Conservation (phyloP, 2,329 filamentous ascomycete genomes). For the Ilyonectria destructans region DNA sequence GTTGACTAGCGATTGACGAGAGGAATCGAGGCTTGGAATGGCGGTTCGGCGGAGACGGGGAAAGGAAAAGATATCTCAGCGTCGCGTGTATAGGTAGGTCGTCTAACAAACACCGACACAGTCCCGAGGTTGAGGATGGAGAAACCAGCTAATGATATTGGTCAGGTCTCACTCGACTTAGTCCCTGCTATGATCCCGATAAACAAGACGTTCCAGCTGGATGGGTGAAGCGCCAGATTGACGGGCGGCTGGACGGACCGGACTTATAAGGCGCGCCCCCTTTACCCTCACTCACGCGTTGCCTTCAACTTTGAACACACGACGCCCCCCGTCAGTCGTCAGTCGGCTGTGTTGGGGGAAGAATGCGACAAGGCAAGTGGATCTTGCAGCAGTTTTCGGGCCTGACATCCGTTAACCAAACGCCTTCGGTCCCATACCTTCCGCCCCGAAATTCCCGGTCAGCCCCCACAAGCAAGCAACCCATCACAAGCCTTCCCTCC, state of each 20-base stretch:
- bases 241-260: constrained; percentile 46
- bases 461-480: constrained; percentile 38
- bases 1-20: neutral
- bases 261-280: constrained; percentile 36
- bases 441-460: constrained; percentile 51
- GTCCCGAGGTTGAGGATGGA: neutral
- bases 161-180: constrained; percentile 11
- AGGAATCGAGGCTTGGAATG: neutral
- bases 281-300: constrained; percentile 24
- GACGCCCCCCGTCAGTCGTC: constrained; percentile 10
- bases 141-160: constrained; percentile 25
- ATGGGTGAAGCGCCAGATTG: constrained; percentile 32
- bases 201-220: constrained; percentile 23
- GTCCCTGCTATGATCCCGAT: constrained; percentile 40
- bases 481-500: constrained; percentile 20
- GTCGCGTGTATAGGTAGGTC: neutral
- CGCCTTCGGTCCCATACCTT: constrained; percentile 37
- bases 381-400: constrained; percentile 46
- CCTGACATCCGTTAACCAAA: constrained; percentile 48
- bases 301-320: constrained; percentile 7
- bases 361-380: constrained; percentile 39
- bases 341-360: constrained; percentile 24
- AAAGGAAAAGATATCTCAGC: neutral
- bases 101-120: constrained; percentile 4
- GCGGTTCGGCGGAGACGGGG: neutral